Evolutionary conservation across 768 basidiomycete genomes (phyloP).

Genomic region (Pholiota conissans): DNA sequence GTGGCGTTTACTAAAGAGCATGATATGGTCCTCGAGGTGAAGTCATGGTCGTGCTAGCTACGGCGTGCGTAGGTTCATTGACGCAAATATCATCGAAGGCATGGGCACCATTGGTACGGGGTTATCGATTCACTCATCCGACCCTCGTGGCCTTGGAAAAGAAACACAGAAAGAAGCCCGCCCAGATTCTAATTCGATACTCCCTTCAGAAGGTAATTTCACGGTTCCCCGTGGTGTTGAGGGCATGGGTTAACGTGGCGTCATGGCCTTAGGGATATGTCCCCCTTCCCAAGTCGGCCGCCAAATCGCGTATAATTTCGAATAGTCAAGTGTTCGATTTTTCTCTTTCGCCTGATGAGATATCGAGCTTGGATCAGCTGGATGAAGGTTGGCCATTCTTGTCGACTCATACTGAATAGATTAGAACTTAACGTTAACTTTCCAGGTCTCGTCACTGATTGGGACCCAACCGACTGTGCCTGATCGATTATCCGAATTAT

Average conservation of each 20-base stretch:
- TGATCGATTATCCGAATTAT: conserved; percentile 4
- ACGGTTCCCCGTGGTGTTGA: background rate
- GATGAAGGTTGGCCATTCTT: background rate
- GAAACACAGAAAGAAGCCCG: conserved; percentile 57
- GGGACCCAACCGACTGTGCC: conserved; percentile 30
- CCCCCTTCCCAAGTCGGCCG: conserved; percentile 66
- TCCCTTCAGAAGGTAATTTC: conserved; percentile 68
- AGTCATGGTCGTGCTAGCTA: conserved; percentile 14
- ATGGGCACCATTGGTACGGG: conserved; percentile 73
- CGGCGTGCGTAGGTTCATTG: background rate
- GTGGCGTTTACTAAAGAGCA: conserved; percentile 58
- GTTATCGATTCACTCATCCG: conserved; percentile 63
- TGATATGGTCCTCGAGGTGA: conserved; percentile 63
- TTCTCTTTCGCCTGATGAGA: background rate
- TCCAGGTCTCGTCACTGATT: conserved; percentile 42
- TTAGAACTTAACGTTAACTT: conserved; percentile 1
- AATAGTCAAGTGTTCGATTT: conserved; percentile 34
- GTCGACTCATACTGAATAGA: background rate
- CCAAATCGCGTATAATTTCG: conserved; percentile 46
- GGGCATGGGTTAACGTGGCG: background rate
- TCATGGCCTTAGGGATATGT: conserved; percentile 46
- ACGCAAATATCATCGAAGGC: conserved; percentile 39
- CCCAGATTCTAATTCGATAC: conserved; percentile 68
- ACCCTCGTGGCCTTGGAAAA: conserved; percentile 42
- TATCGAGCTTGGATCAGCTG: background rate